These are phyloP conservation scores for Blastomyces parvus DNA, from an alignment of 2,329 filamentous ascomycete species.

Conservation along the genomic window DNA sequence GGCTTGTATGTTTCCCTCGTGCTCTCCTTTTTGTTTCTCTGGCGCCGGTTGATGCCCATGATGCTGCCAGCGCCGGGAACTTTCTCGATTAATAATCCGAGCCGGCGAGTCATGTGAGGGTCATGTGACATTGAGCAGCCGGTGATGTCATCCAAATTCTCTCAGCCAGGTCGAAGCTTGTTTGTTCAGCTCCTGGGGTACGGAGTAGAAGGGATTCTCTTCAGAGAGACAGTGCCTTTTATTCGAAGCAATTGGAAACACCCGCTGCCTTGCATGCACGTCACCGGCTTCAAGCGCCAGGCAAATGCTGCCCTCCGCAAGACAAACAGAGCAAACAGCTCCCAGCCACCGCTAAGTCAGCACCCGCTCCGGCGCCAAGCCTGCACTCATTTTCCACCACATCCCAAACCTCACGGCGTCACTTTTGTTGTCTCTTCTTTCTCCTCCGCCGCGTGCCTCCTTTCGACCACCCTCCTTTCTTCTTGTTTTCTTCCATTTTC, in stretches of 20 bases:
- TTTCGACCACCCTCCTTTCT: constrained; percentile 18
- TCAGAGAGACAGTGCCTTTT: too few relatives aligned
- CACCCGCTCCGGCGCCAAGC: constrained; percentile 9
- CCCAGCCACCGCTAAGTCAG: constrained; percentile 9
- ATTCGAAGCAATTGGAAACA: neutral
- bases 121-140: neutral
- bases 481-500: constrained; percentile 7
- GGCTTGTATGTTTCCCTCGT: neutral
- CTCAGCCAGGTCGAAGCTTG: neutral
- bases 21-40: neutral
- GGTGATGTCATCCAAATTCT: neutral
- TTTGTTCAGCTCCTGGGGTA: neutral
- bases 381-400: constrained; percentile 4
- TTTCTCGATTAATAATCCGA: neutral
- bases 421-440: constrained; percentile 18
- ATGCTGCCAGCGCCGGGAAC: neutral
- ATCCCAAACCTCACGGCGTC: constrained; percentile 19
- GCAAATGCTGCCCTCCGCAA: neutral
- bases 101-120: neutral
- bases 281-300: neutral
- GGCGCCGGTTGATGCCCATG: neutral
- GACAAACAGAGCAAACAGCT: constrained; percentile 9
- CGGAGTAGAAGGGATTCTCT: too few relatives aligned
- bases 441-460: constrained; percentile 13
- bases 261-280: neutral